phyloP scores from a whole-genome alignment of 2,329 filamentous ascomycete species.

The Microcyclospora tardicrescens region DNA sequence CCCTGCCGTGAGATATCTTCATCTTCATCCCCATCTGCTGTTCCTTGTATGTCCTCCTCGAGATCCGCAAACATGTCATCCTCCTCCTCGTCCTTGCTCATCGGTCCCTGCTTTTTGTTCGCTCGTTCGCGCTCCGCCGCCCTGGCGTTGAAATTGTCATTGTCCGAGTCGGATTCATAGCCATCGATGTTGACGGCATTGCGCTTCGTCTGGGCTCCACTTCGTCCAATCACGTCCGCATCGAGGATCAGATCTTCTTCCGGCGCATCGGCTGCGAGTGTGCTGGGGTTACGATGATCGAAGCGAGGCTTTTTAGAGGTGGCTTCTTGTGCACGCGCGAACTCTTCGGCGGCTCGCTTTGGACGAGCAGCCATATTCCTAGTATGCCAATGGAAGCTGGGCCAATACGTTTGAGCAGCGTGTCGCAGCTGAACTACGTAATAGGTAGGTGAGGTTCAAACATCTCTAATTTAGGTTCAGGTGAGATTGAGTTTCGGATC shows the following conservation, averaged over 20 bases:
- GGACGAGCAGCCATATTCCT: conserved; percentile 47
- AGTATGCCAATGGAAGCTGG: too few species aligned
- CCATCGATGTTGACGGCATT: conserved; percentile 94
- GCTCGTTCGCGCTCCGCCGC: conserved; percentile 33
- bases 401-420: too few species aligned
- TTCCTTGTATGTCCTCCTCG: conserved; percentile 39
- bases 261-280: conserved; percentile 67
- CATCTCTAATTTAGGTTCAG: too few species aligned
- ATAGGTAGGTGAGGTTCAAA: too few species aligned
- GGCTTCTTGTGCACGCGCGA: conserved; percentile 59
- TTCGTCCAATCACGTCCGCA: conserved; percentile 77
- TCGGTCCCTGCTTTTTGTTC: conserved; percentile 22
- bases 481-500: too few species aligned
- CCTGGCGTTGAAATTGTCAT: conserved; percentile 73
- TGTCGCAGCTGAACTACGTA: too few species aligned
- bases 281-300: conserved; percentile 87
- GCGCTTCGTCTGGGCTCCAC: conserved; percentile 63
- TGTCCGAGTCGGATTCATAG: conserved; percentile 86
- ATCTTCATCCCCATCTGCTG: conserved; percentile 38
- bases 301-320: conserved; percentile 75
- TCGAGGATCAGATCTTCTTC: conserved; percentile 62
- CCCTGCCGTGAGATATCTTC: conserved; percentile 39
- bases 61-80: conserved; percentile 73
- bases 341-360: conserved; percentile 72
- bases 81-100: conserved; percentile 50